These are phyloP conservation scores for Claviceps pazoutovae DNA, from an alignment of 2,329 filamentous ascomycete species.

Conservation along the genomic window DNA sequence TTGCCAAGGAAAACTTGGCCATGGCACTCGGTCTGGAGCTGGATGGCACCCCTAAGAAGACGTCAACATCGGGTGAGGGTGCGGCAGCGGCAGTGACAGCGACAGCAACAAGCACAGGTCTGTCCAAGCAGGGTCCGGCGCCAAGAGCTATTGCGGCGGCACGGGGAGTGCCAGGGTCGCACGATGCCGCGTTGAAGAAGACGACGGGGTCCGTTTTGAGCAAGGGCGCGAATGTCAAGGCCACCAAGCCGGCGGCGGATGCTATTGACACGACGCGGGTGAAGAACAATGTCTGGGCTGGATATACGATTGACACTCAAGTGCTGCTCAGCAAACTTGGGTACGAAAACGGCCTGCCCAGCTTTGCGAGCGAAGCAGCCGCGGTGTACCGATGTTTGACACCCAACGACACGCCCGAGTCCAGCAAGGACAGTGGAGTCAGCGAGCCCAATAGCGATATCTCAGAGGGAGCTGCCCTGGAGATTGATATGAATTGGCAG, in stretches of 20 bases:
- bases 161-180: conserved; percentile 28
- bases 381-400: conserved; percentile 35
- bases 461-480: conserved; percentile 37
- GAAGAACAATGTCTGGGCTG: conserved; percentile 21
- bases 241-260: conserved; percentile 14
- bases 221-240: conserved; percentile 24
- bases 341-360: conserved; percentile 22
- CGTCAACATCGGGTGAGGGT: conserved; percentile 15
- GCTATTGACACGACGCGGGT: conserved; percentile 1
- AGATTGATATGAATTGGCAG: conserved; percentile 39
- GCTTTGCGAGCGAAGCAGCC: conserved; percentile 22
- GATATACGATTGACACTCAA: conserved; percentile 38
- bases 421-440: conserved; percentile 43
- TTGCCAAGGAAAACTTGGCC: conserved; percentile 34
- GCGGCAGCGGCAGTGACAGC: conserved; percentile 21
- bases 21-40: conserved; percentile 35
- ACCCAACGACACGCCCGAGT: conserved; percentile 51
- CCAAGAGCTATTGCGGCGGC: conserved; percentile 29
- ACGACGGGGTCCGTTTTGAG: conserved; percentile 33
- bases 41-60: conserved; percentile 30
- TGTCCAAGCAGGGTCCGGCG: conserved; percentile 35
- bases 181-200: conserved; percentile 36
- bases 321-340: conserved; percentile 21
- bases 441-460: conserved; percentile 51
- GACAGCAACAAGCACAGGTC: conserved; percentile 27